These are phyloP conservation scores for Pterocarpus santalinus DNA, from an alignment of 306 rosid species.

Conservation along the genomic window DNA sequence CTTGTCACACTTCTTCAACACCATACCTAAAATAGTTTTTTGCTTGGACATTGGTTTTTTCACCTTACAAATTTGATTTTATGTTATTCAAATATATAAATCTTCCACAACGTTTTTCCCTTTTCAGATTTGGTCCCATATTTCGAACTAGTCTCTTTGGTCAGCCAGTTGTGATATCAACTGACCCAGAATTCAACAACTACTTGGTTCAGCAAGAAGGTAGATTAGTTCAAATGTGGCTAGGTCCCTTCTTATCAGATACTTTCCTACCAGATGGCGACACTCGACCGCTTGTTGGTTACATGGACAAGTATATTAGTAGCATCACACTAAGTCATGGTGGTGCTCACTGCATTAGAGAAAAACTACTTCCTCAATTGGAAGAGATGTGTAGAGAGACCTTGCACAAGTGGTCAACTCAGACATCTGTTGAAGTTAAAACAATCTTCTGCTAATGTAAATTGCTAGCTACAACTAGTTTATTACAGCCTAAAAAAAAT, in stretches of 20 bases:
- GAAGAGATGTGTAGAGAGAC: neutral
- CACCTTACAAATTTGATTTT: no score
- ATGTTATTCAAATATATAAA: no score
- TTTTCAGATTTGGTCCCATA: conserved; percentile 15
- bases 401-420: neutral
- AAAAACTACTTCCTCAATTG: conserved; percentile 8
- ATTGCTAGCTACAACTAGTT: neutral
- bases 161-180: neutral
- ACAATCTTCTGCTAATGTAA: neutral
- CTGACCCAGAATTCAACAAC: conserved; percentile 5
- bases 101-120: neutral
- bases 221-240: neutral
- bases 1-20: no score
- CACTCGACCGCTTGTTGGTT: neutral
- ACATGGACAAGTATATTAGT: neutral
- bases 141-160: conserved; percentile 20
- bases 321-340: neutral
- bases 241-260: neutral
- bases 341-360: neutral
- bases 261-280: neutral
- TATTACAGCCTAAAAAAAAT: no score
- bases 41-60: no score
- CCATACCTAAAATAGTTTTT: no score
- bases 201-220: neutral
- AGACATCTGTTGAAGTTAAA: neutral